phyloP scores from a whole-genome alignment of 345 rosid genomes.

The Gossypium australe region DNA sequence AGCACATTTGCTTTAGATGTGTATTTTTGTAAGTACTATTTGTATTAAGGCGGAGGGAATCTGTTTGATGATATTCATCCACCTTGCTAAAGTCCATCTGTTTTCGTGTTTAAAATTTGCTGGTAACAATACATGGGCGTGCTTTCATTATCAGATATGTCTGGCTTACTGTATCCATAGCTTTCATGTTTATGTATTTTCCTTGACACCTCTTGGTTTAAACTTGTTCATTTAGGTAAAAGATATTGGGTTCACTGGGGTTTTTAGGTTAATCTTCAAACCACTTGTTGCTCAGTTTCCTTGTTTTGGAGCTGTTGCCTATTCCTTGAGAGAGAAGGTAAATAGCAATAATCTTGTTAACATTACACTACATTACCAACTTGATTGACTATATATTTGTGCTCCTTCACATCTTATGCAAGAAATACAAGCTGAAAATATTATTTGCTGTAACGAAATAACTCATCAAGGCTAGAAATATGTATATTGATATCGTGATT shows the following conservation, averaged over 20 bases:
- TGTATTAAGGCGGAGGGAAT: not conserved
- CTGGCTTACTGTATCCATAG: not conserved
- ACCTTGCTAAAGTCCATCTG: not conserved
- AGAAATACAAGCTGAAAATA: not conserved
- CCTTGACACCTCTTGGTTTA: conserved; percentile 7
- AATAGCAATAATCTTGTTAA: conserved; percentile 4
- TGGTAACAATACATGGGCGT: not conserved
- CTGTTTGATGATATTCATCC: not conserved
- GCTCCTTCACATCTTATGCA: conserved; percentile 4
- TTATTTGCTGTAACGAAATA: not conserved
- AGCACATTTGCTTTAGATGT: not conserved
- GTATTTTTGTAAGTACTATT: not conserved
- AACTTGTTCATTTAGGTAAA: conserved; percentile 53
- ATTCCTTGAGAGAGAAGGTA: conserved; percentile 77
- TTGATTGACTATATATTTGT: not conserved
- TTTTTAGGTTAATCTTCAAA: conserved; percentile 86
- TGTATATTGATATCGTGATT: not conserved
- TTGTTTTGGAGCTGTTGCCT: conserved; percentile 82
- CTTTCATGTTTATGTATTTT: not conserved
- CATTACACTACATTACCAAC: not conserved
- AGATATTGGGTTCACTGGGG: conserved; percentile 83
- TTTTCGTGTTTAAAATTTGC: not conserved
- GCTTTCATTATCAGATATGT: not conserved
- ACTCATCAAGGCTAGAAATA: not conserved
- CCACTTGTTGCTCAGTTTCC: conserved; percentile 82